Conservation (phyloP, 1,284 basidiomycete genomes). For the Porodaedalea pini region DNA sequence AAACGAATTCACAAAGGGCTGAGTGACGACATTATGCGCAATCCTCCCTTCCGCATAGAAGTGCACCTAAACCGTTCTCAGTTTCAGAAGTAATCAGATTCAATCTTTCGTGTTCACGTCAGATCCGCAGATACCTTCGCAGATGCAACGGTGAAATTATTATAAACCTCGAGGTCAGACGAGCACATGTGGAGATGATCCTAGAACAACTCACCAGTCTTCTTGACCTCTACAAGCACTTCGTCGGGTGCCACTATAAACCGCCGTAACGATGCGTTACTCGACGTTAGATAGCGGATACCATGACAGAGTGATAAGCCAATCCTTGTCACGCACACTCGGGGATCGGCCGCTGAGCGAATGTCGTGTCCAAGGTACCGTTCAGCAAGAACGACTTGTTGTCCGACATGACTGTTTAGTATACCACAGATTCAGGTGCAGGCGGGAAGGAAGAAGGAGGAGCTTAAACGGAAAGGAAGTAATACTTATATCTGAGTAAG, state of each 20-base stretch:
- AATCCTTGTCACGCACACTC: conserved; percentile 45
- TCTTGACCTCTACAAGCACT: conserved; percentile 88
- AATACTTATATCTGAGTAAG: too few relatives aligned
- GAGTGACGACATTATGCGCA: conserved; percentile 12
- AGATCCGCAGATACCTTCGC: conserved; percentile 81
- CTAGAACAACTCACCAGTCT: conserved; percentile 60
- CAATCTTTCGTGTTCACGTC: conserved; percentile 51
- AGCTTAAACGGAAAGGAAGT: too few relatives aligned
- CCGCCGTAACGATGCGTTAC: background rate
- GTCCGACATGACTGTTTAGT: conserved; percentile 55
- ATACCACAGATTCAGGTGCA: too few relatives aligned
- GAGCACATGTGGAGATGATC: background rate
- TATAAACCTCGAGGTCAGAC: background rate
- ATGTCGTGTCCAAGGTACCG: conserved; percentile 65
- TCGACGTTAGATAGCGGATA: too few relatives aligned
- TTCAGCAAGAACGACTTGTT: conserved; percentile 81
- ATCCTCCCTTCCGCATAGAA: conserved; percentile 83
- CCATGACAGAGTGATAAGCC: background rate
- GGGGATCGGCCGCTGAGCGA: conserved; percentile 77
- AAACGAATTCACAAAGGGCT: conserved; percentile 7
- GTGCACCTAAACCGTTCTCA: conserved; percentile 52
- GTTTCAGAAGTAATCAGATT: conserved; percentile 15
- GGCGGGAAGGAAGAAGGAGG: too few relatives aligned
- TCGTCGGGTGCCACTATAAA: conserved; percentile 65
- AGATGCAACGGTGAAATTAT: conserved; percentile 19